Evolutionary conservation across 2,329 filamentous ascomycete genomes (phyloP).

Genomic region (Sclerotinia sclerotiorum): DNA sequence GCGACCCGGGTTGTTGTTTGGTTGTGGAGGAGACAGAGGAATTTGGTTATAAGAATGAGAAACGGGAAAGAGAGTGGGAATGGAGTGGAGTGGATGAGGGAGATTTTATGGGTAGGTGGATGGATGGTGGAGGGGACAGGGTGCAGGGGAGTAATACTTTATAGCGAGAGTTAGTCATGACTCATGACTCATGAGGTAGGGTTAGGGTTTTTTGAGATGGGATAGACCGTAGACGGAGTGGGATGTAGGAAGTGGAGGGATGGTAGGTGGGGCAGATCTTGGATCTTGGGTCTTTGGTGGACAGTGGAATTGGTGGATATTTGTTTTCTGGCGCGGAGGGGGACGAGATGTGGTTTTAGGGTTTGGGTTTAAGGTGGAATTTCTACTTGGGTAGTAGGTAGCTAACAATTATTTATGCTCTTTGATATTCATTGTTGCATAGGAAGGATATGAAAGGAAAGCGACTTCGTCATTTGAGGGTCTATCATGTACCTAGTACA

Average conservation of each 20-base stretch:
- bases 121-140: not conserved
- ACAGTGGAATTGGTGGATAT: not conserved
- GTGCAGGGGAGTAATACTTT: not conserved
- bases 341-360: not conserved
- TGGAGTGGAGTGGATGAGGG: not conserved
- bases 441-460: not conserved
- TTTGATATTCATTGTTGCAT: not conserved
- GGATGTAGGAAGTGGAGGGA: not conserved
- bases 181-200: not conserved
- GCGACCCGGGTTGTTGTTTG: not conserved
- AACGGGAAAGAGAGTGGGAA: too few relatives aligned
- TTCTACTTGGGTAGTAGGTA: not conserved
- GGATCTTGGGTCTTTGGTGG: not conserved
- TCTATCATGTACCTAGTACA: not conserved
- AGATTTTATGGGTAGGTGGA: not conserved
- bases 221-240: not conserved
- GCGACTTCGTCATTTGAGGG: not conserved
- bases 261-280: not conserved
- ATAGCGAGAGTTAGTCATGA: not conserved
- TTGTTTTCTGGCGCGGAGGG: not conserved
- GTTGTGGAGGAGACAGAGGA: fast-evolving
- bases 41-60: fast-evolving
- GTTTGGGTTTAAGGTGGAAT: not conserved
- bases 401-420: too few relatives aligned
- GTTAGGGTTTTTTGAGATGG: not conserved